Base-by-base conservation (phyloP, 495 filamentous ascomycete species). In the Cetradonia linearis region DNA sequence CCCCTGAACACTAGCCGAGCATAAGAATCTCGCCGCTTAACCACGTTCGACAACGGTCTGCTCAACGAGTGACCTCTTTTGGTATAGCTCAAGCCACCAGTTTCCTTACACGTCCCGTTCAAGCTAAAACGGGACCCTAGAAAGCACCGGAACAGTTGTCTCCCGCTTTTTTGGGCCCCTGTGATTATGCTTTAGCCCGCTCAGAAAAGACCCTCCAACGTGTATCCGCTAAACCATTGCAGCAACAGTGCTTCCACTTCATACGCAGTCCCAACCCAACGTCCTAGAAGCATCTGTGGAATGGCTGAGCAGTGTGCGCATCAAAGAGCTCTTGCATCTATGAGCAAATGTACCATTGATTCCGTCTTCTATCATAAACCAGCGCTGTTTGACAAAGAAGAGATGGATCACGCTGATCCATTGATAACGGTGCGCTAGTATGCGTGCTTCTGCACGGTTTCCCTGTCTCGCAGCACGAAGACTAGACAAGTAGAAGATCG, bases 351-450 rank as follows among this genome's bases (percentile, higher is more conserved):
- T 20, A 34, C n/a, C 16, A 54, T 36, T 9, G 23, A 54, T 54
- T 36, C 18, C 50, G 28, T 31, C 27, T 54, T 31, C 20, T 20
- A 46, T 54, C 30, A 54, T 18, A 7, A 9, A 54, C 34, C 6
- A n/a, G 18, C 18, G 31, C 11, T 54, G 30, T 36, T 34, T 34
- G 18, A n/a, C n/a, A n/a, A 54, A 8, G 5, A 46, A 31, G 34
- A n/a, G 28, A 54, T 54, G 20, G 7, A 23, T 33, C 30, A 23
- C 10, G 50, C n/a, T 54, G 30, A 16, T 16, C 30, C 18, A 34
- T 54, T 54, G 6, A 34, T 54, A 18, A 30, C 33, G 31, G n/a
- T 54, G 50, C 50, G 50, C 50, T 54, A 54, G 33, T 54, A 54
- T 25, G 50, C 31, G 18, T 33, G 16, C 28, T 36, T 18, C 30